phyloP scores from a whole-genome alignment of 805 yeast genomes.

The Lipomyces mesembrius region DNA sequence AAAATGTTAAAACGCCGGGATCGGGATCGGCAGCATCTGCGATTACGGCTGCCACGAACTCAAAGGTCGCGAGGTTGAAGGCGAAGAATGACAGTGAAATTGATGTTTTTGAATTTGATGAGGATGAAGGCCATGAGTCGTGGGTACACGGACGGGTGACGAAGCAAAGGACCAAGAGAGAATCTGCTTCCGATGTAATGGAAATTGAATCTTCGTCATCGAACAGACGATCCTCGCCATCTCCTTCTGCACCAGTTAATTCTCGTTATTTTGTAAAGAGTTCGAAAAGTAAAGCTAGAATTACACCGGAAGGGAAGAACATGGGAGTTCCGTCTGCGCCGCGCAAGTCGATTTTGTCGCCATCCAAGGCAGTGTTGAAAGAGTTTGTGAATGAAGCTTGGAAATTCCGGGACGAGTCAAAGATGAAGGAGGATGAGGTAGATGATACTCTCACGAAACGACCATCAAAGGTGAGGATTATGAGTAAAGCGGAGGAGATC shows the following conservation, averaged over 20 bases:
- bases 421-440: not conserved
- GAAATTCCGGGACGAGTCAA: slow-evolving; percentile 1
- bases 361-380: slow-evolving; percentile 11
- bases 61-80: not conserved
- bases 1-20: not conserved
- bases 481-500: slow-evolving; percentile 15
- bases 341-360: not conserved
- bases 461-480: slow-evolving; percentile 13
- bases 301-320: not conserved
- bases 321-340: not conserved
- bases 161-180: not conserved
- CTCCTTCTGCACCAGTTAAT: not conserved
- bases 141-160: not conserved
- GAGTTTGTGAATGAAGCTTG: slow-evolving; percentile 23
- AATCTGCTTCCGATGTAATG: not conserved
- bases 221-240: not conserved
- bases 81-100: not conserved
- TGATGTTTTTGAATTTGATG: not conserved
- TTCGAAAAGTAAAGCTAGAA: not conserved
- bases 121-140: not conserved
- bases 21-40: not conserved
- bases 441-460: not conserved
- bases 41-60: not conserved
- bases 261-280: not conserved
- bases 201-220: not conserved